These are phyloP conservation scores for Cystobasidium tubakii DNA, from an alignment of 768 basidiomycete genomes.

Conservation along the genomic window DNA sequence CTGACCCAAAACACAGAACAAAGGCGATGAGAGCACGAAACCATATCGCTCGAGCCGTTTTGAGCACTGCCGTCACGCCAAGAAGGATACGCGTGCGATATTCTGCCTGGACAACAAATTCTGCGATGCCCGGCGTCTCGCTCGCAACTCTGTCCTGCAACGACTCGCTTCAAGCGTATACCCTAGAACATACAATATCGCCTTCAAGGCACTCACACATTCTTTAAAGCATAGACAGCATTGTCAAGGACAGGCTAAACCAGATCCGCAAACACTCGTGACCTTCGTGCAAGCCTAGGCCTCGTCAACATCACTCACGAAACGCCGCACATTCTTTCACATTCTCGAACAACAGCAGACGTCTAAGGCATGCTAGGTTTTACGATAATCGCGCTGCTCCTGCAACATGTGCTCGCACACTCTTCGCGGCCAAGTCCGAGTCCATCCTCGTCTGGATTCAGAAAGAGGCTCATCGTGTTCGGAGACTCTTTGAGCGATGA, in stretches of 20 bases:
- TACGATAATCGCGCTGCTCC: neutral
- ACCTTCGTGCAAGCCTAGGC: no score
- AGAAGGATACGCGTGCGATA: neutral
- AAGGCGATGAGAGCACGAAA: neutral
- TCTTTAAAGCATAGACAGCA: no score
- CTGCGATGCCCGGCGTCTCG: no score
- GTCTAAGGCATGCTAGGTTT: neutral
- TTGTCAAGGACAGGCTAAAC: no score
- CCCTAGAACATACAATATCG: no score
- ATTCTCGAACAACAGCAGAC: neutral
- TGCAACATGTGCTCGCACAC: neutral
- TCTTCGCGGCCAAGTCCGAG: neutral
- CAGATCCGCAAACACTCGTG: no score
- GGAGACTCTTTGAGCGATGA: conserved; percentile 31
- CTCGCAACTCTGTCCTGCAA: no score
- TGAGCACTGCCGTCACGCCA: neutral
- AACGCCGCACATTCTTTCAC: neutral
- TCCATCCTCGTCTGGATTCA: neutral
- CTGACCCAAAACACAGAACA: neutral
- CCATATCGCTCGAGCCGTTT: neutral
- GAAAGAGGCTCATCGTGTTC: conserved; percentile 32
- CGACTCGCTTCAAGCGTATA: no score
- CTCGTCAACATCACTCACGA: no score
- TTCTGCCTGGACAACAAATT: no score
- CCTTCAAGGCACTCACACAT: neutral